Evolutionary conservation across 2,329 filamentous ascomycete genomes (phyloP).

Genomic region (Fonsecaea erecta): DNA sequence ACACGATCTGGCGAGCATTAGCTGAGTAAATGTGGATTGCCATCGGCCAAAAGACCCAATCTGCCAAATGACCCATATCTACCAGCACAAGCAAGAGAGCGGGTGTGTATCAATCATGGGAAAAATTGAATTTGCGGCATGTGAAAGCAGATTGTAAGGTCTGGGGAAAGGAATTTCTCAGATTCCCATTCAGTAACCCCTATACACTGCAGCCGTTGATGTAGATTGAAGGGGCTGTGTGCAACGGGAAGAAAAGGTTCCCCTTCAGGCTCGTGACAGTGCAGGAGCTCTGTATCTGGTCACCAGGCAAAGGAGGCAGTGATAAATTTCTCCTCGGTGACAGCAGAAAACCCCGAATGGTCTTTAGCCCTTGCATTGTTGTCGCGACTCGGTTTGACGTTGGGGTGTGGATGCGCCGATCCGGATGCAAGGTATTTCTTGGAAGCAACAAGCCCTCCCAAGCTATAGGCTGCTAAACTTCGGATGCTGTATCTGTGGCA

Average conservation of each 20-base stretch:
- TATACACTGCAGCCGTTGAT: not conserved
- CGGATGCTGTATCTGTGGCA: not conserved
- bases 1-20: not conserved
- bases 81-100: not conserved
- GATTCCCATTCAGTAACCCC: not conserved
- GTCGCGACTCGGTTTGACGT: not conserved
- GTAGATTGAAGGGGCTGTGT: not conserved
- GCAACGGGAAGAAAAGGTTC: not conserved
- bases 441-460: not conserved
- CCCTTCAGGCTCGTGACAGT: not conserved
- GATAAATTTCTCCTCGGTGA: not conserved
- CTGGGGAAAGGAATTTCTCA: not conserved
- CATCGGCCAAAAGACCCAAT: not conserved
- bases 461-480: not conserved
- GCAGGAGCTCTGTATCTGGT: not conserved
- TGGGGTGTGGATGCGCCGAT: not conserved
- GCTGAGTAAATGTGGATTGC: not conserved
- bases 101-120: not conserved
- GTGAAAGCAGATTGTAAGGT: constrained; percentile 8
- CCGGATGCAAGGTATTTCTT: not conserved
- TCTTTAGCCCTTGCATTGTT: not conserved
- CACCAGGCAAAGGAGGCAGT: not conserved
- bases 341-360: not conserved
- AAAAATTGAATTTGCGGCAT: not conserved
- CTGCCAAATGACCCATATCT: not conserved